Evolutionary conservation across 2,329 filamentous ascomycete genomes (phyloP).

Genomic region (Colletotrichum chrysophilum): DNA sequence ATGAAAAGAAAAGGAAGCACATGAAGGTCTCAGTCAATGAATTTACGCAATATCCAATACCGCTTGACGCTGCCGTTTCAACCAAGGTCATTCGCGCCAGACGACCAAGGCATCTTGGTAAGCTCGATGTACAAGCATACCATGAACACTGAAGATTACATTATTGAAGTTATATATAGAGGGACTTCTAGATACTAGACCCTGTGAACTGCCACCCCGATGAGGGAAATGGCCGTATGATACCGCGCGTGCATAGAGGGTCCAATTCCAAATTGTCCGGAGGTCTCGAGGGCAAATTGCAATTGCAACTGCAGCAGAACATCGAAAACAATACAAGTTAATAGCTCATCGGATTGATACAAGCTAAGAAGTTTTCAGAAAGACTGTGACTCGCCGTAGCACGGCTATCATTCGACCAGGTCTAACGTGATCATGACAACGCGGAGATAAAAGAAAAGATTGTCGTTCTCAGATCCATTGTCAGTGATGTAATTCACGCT

Average conservation of each 20-base stretch:
- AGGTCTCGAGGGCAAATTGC: not conserved
- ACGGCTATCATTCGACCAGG: not conserved
- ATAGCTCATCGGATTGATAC: not conserved
- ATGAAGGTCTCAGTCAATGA: fast-evolving
- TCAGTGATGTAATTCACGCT: too few species aligned
- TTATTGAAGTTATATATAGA: fast-evolving
- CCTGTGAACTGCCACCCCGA: not conserved
- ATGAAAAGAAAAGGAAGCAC: not conserved
- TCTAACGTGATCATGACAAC: not conserved
- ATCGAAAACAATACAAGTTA: not conserved
- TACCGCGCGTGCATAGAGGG: fast-evolving
- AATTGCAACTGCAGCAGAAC: not conserved
- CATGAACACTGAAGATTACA: not conserved
- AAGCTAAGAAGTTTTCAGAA: not conserved
- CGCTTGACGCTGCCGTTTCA: not conserved
- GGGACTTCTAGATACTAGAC: fast-evolving
- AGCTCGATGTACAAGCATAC: not conserved
- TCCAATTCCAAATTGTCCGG: fast-evolving
- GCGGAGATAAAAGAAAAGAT: not conserved
- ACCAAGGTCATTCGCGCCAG: not conserved
- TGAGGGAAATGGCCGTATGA: fast-evolving
- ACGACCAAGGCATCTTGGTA: fast-evolving
- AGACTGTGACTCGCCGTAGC: not conserved
- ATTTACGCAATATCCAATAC: fast-evolving
- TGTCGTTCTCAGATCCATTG: not conserved